These are phyloP conservation scores for Primulina tabacum DNA, from an alignment of 257 asterid genomes.

Conservation along the genomic window DNA sequence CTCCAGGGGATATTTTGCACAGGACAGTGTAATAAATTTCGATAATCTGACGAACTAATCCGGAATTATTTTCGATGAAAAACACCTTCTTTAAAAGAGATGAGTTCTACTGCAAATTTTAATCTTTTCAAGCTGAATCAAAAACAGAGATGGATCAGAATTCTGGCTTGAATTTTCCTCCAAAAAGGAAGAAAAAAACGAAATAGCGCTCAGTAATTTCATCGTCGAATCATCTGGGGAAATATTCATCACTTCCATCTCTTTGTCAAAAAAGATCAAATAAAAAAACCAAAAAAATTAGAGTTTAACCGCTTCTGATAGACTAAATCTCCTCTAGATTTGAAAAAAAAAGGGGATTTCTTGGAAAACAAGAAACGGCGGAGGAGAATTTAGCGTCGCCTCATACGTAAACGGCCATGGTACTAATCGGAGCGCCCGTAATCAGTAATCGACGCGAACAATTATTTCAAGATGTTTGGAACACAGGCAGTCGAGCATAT, in stretches of 20 bases:
- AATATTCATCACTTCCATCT: constrained; percentile 69
- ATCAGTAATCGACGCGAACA: constrained; percentile 75
- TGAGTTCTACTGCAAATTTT: not conserved
- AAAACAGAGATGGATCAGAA: constrained; percentile 53
- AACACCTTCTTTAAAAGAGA: not conserved
- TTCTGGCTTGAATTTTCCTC: constrained; percentile 63
- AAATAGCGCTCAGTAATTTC: constrained; percentile 75
- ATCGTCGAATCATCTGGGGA: constrained; percentile 95
- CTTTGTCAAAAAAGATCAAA: not conserved
- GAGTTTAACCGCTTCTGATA: constrained; percentile 49
- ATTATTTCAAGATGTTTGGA: not conserved
- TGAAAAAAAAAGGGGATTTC: constrained; percentile 7
- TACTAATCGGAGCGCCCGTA: constrained; percentile 52
- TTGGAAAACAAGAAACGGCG: constrained; percentile 36
- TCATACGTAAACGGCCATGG: not conserved
- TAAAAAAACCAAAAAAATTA: not conserved
- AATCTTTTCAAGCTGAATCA: not conserved
- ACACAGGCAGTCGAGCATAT: not conserved
- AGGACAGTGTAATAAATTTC: constrained; percentile 54
- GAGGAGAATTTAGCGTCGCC: constrained; percentile 45
- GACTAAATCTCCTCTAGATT: constrained; percentile 18
- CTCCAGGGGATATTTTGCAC: not conserved
- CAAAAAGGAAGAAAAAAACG: constrained; percentile 27
- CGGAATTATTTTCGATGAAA: constrained; percentile 31
- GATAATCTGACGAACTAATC: constrained; percentile 52